Base-by-base conservation (phyloP, 208 protist species). In the Acanthamoeba sp. region DNA sequence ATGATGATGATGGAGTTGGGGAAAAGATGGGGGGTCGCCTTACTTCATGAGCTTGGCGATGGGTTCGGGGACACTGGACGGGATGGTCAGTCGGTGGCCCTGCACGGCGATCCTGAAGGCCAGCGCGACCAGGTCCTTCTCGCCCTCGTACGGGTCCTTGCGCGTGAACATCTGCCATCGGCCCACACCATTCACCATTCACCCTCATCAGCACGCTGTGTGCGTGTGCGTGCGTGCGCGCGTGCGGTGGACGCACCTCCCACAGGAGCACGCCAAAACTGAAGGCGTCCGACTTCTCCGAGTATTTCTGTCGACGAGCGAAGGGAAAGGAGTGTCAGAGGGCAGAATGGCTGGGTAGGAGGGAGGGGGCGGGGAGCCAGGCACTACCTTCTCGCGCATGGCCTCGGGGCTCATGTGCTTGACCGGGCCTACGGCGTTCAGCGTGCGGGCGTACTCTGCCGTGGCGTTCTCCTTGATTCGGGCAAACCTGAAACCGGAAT, bases 381-480 rank as follows among this genome's bases (percentile, higher is more conserved):
- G n/a, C n/a, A n/a, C n/a, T n/a, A 57, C 52, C 76, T 85, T 85
- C n/a, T 85, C 76, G 7, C 76, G 76, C 76, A 85, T 85, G 76
- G 76, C 76, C 45, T 85, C 76, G 2, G 76, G 76, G n/a, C 76
- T 85, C 76, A 85, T 85, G 76, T 85, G 76, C 76, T 85, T 85
- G n/a, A 85, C 76, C 29, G 76, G 76, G 5, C 76, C 76, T 1
- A 85, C 76, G 38, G 76, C 76, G 45, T 85, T 85, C 9, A 85
- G 24, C 1, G 76, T 85, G 76, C 76, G 76, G 14, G 76, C 76
- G 76, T 85, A 85, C 76, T 85, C 76, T 1, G 76, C 76, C 76
- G 76, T 85, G n/a, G 76, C 76, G 18, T 85, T 85, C 45, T 85
- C 76, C 76, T 85, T 85, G 24, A 85, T 85, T 59, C 76, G 76